Conservation (phyloP, 2,329 filamentous ascomycete genomes). For the Sporothrix phasma region DNA sequence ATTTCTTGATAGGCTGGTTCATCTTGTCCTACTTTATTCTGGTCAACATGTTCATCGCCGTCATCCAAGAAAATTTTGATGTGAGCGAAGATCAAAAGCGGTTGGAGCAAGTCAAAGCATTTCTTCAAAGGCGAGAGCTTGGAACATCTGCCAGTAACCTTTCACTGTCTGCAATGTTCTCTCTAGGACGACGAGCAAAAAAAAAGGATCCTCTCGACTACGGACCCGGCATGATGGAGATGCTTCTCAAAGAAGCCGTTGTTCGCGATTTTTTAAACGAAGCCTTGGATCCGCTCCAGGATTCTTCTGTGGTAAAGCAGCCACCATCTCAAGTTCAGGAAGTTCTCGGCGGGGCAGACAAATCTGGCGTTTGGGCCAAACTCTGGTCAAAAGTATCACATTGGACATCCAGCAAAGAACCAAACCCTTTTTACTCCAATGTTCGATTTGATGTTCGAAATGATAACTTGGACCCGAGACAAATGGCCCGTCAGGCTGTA, state of each 20-base stretch:
- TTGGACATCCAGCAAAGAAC: slow-evolving; percentile 55
- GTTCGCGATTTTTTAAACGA: slow-evolving; percentile 92
- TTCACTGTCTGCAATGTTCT: slow-evolving; percentile 61
- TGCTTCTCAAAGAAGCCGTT: slow-evolving; percentile 92
- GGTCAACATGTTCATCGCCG: slow-evolving; percentile 99
- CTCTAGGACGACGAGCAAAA: slow-evolving; percentile 48
- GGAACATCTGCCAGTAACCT: slow-evolving; percentile 64
- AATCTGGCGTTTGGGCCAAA: slow-evolving; percentile 49
- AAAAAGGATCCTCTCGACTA: slow-evolving; percentile 81
- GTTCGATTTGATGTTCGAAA: slow-evolving; percentile 59
- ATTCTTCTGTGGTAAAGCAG: slow-evolving; percentile 28
- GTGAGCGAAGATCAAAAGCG: slow-evolving; percentile 98
- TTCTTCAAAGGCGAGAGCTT: slow-evolving; percentile 82
- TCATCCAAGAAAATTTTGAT: slow-evolving; percentile 99
- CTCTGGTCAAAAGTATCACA: slow-evolving; percentile 51
- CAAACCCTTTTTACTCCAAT: slow-evolving; percentile 90
- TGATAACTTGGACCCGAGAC: slow-evolving; percentile 70
- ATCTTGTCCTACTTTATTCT: slow-evolving; percentile 92
- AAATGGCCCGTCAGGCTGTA: slow-evolving; percentile 85
- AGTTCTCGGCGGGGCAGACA: slow-evolving; percentile 28
- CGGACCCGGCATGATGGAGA: slow-evolving; percentile 83
- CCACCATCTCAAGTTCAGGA: slow-evolving; percentile 26
- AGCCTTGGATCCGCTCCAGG: slow-evolving; percentile 38
- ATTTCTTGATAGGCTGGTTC: slow-evolving; percentile 88
- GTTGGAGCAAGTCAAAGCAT: slow-evolving; percentile 89